phyloP scores from a whole-genome alignment of 331 rosid species.

The Cucumis variabilis region DNA sequence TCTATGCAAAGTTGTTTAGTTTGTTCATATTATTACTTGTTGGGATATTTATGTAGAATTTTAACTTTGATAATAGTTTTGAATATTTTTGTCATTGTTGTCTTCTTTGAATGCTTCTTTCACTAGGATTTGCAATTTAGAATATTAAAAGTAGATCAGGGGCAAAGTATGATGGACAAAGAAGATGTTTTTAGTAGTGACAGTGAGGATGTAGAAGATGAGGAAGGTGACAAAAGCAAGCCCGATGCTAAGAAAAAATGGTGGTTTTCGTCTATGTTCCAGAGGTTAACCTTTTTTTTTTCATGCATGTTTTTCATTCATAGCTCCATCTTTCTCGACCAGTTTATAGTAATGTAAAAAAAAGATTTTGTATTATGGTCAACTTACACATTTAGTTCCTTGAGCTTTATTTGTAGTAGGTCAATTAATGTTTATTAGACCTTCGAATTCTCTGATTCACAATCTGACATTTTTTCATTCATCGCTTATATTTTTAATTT shows the following conservation, averaged over 20 bases:
- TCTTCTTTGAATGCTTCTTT: too few relatives aligned
- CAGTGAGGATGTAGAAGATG: conserved; percentile 77
- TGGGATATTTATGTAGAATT: too few relatives aligned
- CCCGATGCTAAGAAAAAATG: conserved; percentile 91
- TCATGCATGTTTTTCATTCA: conserved; percentile 8
- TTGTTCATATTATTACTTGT: too few relatives aligned
- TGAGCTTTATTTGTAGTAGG: not conserved
- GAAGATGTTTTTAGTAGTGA: conserved; percentile 93
- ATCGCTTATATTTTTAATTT: not conserved
- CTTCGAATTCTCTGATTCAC: not conserved
- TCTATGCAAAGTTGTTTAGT: too few relatives aligned
- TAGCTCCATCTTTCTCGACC: not conserved
- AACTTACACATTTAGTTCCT: not conserved
- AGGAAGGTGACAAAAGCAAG: conserved; percentile 64
- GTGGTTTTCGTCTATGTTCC: conserved; percentile 99
- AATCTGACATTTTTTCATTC: not conserved
- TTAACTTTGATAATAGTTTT: too few relatives aligned
- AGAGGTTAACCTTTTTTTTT: conserved; percentile 59
- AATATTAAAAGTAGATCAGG: conserved; percentile 83
- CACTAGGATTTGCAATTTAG: too few relatives aligned
- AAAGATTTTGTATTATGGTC: not conserved
- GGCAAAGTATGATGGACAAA: conserved; percentile 98
- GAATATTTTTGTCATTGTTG: too few relatives aligned
- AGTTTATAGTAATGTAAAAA: not conserved
- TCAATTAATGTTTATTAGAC: not conserved